Base-by-base conservation (phyloP, 2,329 filamentous ascomycete genomes). In the Diaporthe citri region DNA sequence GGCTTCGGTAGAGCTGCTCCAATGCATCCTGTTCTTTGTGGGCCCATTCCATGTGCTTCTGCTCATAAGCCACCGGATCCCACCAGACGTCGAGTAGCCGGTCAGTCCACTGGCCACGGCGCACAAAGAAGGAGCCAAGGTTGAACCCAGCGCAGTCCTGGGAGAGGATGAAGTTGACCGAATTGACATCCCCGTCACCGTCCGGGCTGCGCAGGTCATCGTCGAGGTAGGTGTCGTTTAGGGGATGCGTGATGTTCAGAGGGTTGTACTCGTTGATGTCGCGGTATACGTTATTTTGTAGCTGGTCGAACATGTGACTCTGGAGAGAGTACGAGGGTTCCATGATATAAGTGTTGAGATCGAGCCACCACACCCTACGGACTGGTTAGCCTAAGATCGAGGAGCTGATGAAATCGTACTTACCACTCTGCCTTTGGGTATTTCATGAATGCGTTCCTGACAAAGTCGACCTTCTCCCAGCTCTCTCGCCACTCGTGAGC, bases 401-500 rank as follows among this genome's bases (percentile, higher is more conserved):
- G 17, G 20, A 20, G 17, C 9, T 15, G 20, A 36, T 41, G 34
- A 67, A 17, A 20, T 4, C 15, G 17, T 5, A 85, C 92, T 84
- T 88, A 98, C 97, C 97, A 99, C 87, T 99, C 96, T 46, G 96
- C 97, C 77, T 97, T 90, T 39, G 97, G 97, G 82, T 98, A 98
- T 83, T 98, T 98, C 82, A 92, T 91, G 89, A 99, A 93, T 59
- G 93, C 92, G 76, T 95, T 94, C 76, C 96, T 92, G 80, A 99
- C 92, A 56, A 95, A 95, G 83, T 99, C 97, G 76, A 98, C 96
- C 88, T 98, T 99, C 85, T 99, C 97, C 97, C 97, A 99, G 83
- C 96, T 97, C 85, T 99, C 97, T 81, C 97, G 91, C 97, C 97
- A 99, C 85, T 99, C 97, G 85, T 99, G 97, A 39, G 97, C 96